Evolutionary conservation across 2,329 filamentous ascomycete species (phyloP), one percentile per base, ranked within the genome.

Genomic region (Sclerotinia glacialis): DNA sequence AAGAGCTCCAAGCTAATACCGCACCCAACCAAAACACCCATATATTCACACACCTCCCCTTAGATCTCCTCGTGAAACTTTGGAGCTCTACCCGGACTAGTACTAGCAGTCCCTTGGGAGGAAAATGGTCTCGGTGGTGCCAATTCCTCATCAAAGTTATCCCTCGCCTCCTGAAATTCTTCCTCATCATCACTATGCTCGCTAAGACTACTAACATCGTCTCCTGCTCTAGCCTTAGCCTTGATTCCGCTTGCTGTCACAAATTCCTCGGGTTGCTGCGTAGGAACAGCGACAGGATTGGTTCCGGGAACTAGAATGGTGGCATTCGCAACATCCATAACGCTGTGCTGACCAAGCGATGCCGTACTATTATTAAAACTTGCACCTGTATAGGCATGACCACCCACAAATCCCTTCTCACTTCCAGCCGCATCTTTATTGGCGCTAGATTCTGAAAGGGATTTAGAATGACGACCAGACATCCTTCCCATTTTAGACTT

Each of bases 11-110:
- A 47, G n/a, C 42, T 28, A 0, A 59, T 37, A 23, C 11, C 28
- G 12, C 14, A 18, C 12, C 26, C 42, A n/a, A 3, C 5, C 21
- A 4, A 21, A 37, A 49, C 23, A 49, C 31, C 9, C 34, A 23
- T 11, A 12, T 21, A 49, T 21, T 49, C 4, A 60, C 23, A 26
- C 7, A 21, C 16, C 21, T 37, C 21, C 31, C 31, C 64, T 74
- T 72, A 80, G 65, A 88, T 80, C 69, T 84, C 82, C 77, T 89
- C 86, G 58, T 79, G 79, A 70, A 89, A 89, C 71, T 80, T 83
- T 49, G 86, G 86, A 69, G 85, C 84, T 64, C 86, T 78, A 5
- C 77, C 81, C 0, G 85, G 84, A 74, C 84, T 87, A 62, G 79
- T 79, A 56, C 80, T 80, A 58, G 79, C 77, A 60, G 66, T 70